Percentiles rank a stretch among this genome's conserved stretches.
phyloP scores from a whole-genome alignment of 306 rosid species.

The Lathyrus oleraceus region DNA sequence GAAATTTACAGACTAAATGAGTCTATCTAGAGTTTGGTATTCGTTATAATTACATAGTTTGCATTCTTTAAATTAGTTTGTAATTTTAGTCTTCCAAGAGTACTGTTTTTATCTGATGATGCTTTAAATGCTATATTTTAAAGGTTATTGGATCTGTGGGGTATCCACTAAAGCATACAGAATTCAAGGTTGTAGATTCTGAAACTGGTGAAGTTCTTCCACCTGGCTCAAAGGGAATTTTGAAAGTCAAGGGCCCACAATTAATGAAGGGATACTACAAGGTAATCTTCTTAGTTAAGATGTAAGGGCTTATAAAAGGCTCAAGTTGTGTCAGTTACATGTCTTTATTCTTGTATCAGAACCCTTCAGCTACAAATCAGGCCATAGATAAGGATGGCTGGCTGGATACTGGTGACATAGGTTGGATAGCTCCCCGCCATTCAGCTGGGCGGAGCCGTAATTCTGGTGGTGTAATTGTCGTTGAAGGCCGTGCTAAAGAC shows the following conservation, averaged over 20 bases:
- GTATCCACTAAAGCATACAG: conserved; percentile 74
- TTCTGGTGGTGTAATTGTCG: conserved; percentile 73
- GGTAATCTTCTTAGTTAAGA: conserved; percentile 50
- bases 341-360: conserved; percentile 55
- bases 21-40: conserved; percentile 22
- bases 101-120: conserved; percentile 42
- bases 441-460: conserved; percentile 67
- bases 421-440: conserved; percentile 87
- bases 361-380: conserved; percentile 68
- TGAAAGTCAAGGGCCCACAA: conserved; percentile 78
- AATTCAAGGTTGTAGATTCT: conserved; percentile 69
- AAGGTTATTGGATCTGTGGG: conserved; percentile 97
- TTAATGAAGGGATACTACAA: conserved; percentile 94
- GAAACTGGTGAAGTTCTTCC: conserved; percentile 77
- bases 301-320: conserved; percentile 18
- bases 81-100: conserved; percentile 28
- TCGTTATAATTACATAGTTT: conserved; percentile 14
- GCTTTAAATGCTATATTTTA: conserved; percentile 48
- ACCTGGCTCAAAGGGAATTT: conserved; percentile 79
- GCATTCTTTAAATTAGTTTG: conserved; percentile 21
- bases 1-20: conserved; percentile 16
- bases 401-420: conserved; percentile 88
- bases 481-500: conserved; percentile 95
- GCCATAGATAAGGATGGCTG: conserved; percentile 77
- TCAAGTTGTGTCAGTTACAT: conserved; percentile 27